phyloP scores from a whole-genome alignment of 495 filamentous ascomycete species.

The Aspergillus asperescens region DNA sequence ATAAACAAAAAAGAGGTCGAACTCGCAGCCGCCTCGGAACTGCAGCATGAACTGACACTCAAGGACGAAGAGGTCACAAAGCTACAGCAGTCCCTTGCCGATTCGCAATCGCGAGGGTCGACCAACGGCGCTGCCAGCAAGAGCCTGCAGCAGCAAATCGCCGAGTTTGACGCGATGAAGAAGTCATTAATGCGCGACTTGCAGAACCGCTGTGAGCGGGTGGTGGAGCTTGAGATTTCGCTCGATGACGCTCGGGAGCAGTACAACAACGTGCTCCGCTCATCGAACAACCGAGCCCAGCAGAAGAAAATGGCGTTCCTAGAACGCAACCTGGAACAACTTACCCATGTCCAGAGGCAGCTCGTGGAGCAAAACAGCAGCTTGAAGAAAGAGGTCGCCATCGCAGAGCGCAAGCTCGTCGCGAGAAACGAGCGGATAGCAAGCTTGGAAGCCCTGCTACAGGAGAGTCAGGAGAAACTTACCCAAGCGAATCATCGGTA shows the following conservation, averaged over 20 bases:
- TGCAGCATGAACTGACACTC: constrained; percentile 64
- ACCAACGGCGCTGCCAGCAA: constrained; percentile 73
- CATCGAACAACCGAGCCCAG: constrained; percentile 93
- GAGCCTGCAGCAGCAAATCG: constrained; percentile 94
- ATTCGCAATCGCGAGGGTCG: constrained; percentile 59
- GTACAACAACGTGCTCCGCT: constrained; percentile 94
- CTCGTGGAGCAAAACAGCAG: constrained; percentile 94
- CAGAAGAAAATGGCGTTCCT: constrained; percentile 99
- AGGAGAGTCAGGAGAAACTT: constrained; percentile 96
- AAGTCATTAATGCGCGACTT: constrained; percentile 98
- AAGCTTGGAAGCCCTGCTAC: constrained; percentile 82
- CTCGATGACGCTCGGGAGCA: constrained; percentile 95
- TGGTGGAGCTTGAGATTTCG: constrained; percentile 95
- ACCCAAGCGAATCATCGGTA: constrained; percentile 94
- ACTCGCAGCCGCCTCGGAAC: constrained; percentile 60
- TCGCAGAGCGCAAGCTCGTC: constrained; percentile 94
- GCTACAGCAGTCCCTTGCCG: constrained; percentile 69
- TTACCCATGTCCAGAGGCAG: constrained; percentile 94
- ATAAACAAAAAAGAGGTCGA: constrained; percentile 66
- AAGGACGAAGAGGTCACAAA: constrained; percentile 73
- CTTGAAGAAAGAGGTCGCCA: constrained; percentile 97
- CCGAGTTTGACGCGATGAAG: constrained; percentile 99
- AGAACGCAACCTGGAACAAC: constrained; percentile 94
- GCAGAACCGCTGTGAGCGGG: constrained; percentile 95
- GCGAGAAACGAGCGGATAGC: constrained; percentile 95